Evolutionary conservation across 108 stramenopile genomes (phyloP).

Genomic region (Pseudonitzschia multistriata): DNA sequence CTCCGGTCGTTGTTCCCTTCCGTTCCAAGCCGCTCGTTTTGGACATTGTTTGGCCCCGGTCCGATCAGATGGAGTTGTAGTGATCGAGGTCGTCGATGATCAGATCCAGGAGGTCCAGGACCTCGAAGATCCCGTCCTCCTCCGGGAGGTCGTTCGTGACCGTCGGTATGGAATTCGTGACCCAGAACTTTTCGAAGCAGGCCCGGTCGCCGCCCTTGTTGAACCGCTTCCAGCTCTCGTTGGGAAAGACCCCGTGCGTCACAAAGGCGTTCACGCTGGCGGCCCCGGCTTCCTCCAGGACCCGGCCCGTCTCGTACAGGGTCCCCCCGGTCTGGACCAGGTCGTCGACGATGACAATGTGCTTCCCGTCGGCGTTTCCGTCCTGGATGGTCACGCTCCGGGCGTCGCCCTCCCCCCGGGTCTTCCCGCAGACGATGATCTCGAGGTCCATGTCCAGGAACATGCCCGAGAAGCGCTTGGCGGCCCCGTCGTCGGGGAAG

Average conservation of each 20-base stretch:
- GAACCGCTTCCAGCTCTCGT: conserved; percentile 75
- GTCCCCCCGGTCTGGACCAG: conserved; percentile 91
- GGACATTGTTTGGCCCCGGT: too few species aligned
- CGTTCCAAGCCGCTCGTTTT: too few species aligned
- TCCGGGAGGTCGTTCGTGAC: conserved; percentile 63
- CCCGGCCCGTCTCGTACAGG: conserved; percentile 83
- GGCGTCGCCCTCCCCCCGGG: conserved; percentile 51
- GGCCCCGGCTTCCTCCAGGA: conserved; percentile 70
- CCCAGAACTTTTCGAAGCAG: conserved; percentile 85
- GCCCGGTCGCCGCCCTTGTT: conserved; percentile 69
- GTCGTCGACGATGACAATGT: conserved; percentile 88
- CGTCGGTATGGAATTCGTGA: conserved; percentile 84
- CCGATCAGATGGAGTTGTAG: conserved; percentile 39
- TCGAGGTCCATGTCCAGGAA: conserved; percentile 62
- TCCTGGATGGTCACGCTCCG: conserved; percentile 62
- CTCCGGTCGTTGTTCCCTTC: too few species aligned
- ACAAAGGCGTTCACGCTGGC: conserved; percentile 74
- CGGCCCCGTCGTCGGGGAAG: conserved; percentile 91
- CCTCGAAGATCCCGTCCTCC: conserved; percentile 79
- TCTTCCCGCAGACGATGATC: conserved; percentile 82
- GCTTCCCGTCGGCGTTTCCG: conserved; percentile 44
- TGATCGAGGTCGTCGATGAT: conserved; percentile 82
- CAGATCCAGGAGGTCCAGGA: conserved; percentile 68
- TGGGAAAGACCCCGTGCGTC: conserved; percentile 87
- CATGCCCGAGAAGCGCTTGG: conserved; percentile 84